Base-by-base conservation (phyloP, 805 yeast genomes). In the Pichia thaimueangensis region DNA sequence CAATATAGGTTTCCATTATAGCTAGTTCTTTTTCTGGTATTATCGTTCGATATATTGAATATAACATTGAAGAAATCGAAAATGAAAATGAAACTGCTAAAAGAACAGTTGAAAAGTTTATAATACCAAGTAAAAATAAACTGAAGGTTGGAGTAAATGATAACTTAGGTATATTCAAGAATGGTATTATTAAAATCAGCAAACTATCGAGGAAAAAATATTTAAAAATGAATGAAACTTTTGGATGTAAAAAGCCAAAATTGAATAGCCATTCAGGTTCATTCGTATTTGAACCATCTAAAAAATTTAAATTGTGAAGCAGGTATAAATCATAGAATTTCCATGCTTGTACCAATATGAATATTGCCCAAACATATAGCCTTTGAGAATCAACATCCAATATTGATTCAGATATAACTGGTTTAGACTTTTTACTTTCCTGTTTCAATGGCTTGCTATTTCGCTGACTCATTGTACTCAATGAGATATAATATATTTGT, bases 321-420 rank as follows among this genome's bases (percentile, higher is more conserved):
- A 78, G 58, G 27, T 80, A 63, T 32, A 85, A 61, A 57, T 86
- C 95, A 52, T 83, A 85, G 1, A 86, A 43, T 57, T 93, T 91
- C 76, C 84, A 84, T n/a, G 86, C 76, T 60, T 89, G 97, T n/a
- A 91, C 69, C 27, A 84, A 68, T 2, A 74, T 66, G 56, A 87
- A 86, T 10, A 85, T 47, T 1, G 86, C 74, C n/a, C 80, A 59
- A 3, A 79, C 71, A 42, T 86, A 71, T 28, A 78, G 60, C 47
- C 96, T 68, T 60, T 91, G 98, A 12, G 85, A 76, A 2, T 86
- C 86, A 6, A 76, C 74, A 49, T 87, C 95, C 21, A 89, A 57
- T 2, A 80, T 66, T 6, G 71, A 64, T 13, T 77, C 70, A 0
- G 96, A 86, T 32, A 91, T 78, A 32, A 84, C 63, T 3, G 80